phyloP scores from a whole-genome alignment of 1,284 basidiomycete species.

The Vanrija sp. region DNA sequence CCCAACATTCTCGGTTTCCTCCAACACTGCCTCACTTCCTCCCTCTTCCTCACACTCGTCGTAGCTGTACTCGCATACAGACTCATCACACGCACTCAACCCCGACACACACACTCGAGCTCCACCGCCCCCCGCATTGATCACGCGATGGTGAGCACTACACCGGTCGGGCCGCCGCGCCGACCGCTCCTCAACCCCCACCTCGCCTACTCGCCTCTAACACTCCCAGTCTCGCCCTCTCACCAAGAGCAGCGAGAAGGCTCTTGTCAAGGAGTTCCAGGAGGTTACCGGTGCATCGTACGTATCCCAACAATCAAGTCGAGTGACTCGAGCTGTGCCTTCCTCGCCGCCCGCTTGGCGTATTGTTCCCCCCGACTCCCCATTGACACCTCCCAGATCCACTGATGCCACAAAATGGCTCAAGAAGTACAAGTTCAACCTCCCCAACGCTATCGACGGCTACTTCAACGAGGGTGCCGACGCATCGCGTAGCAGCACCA shows the following conservation, averaged over 20 bases:
- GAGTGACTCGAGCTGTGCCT: background rate
- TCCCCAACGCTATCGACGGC: slow-evolving; percentile 39
- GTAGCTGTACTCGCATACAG: no score
- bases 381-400: slow-evolving; percentile 17
- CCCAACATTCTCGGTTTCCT: no score
- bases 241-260: slow-evolving; percentile 20
- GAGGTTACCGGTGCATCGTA: slow-evolving; percentile 42
- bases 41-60: no score
- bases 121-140: no score
- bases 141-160: no score
- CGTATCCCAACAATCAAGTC: no score
- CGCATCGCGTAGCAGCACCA: slow-evolving; percentile 4
- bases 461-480: slow-evolving; percentile 39
- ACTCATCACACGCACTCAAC: no score
- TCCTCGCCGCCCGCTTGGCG: background rate
- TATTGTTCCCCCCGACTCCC: no score
- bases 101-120: no score
- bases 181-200: no score
- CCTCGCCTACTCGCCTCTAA: background rate
- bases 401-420: slow-evolving; percentile 39
- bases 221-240: slow-evolving; percentile 14
- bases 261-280: slow-evolving; percentile 31
- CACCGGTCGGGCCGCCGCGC: no score
- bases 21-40: no score
- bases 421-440: slow-evolving; percentile 43